A percentile compares a stretch with the other conserved stretches of the same genome.
Evolutionary conservation across 1,284 basidiomycete genomes (phyloP).

Genomic region (Rhodofomes roseus): DNA sequence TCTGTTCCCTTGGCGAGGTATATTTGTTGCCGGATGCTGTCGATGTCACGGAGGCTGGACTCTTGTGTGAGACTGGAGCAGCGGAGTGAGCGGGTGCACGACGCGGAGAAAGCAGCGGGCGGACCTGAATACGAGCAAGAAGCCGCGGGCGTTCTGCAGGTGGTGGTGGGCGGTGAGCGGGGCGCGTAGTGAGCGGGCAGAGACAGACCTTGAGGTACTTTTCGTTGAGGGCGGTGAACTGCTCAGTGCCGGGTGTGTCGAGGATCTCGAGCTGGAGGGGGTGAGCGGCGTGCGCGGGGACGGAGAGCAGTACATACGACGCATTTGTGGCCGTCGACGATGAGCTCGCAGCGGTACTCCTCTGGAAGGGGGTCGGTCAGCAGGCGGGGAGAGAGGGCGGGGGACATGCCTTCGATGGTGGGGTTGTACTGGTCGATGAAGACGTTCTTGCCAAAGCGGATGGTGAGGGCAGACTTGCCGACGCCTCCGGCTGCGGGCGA

Average conservation of each 20-base stretch:
- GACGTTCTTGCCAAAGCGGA: conserved; percentile 70
- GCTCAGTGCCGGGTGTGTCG: conserved; percentile 90
- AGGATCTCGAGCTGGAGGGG: conserved; percentile 70
- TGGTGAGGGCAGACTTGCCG: conserved; percentile 74
- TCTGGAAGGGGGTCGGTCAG: conserved; percentile 36
- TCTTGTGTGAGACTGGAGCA: conserved; percentile 67
- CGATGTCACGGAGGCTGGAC: conserved; percentile 73
- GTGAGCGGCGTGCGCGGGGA: neutral
- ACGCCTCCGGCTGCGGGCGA: conserved; percentile 66
- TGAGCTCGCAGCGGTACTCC: conserved; percentile 59
- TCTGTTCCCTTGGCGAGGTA: conserved; percentile 73
- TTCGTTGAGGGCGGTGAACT: conserved; percentile 77
- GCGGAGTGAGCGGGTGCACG: neutral
- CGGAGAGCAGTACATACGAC: conserved; percentile 19
- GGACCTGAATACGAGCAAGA: conserved; percentile 81
- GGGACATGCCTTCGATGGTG: conserved; percentile 68
- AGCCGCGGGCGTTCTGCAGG: conserved; percentile 67
- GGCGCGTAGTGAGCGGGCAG: neutral
- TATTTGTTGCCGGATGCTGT: conserved; percentile 77
- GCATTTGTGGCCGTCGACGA: conserved; percentile 54
- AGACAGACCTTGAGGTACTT: conserved; percentile 66
- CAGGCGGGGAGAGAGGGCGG: neutral
- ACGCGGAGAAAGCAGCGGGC: neutral
- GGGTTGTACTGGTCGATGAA: conserved; percentile 81
- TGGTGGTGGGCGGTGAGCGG: neutral